Base-by-base conservation (phyloP, 2,329 filamentous ascomycete species). In the Magnaporthiopsis poae region DNA sequence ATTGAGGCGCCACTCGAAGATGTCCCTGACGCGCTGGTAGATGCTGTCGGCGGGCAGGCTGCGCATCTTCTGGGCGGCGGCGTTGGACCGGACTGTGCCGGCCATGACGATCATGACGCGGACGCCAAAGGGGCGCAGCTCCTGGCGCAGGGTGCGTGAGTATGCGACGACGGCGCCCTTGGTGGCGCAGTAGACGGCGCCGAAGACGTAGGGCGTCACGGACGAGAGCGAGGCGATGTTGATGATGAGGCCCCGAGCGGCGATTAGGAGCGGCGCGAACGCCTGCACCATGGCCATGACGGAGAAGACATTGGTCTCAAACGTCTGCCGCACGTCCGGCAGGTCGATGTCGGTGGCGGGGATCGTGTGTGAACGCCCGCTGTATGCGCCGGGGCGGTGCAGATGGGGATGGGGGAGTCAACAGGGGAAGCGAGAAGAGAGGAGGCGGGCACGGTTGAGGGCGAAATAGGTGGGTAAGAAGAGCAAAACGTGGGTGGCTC, bases 41-140 rank as follows among this genome's bases (percentile, higher is more conserved):
- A 82, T 75, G 61, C 82, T 85, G 62, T 72, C 74, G 13, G 73
- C 68, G 0, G 82, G 82, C 64, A 86, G 75, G 2, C 69, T 67
- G 67, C 80, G 78, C 68, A 79, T 74, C 1, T 72, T 71, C 60
- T 78, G 77, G 69, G 73, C 75, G 7, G 80, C 80, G 65, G 82
- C 84, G 73, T 83, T 81, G 71, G 80, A 82, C 60, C 75, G 75
- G 15, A 86, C 82, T 4, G 46, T 56, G 31, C 84, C 84, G 0
- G 82, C 81, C 76, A 85, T 80, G 71, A 80, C 80, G 25, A 84
- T 79, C 79, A 85, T 85, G 73, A 86, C 84, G 69, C 84, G 80
- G 12, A 86, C 83, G 70, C 78, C 78, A 62, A 85, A 81, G 0
- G 83, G 84, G 61, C 77, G 77, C 60, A 86, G 77, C 70, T 86